phyloP scores from a whole-genome alignment of 148 eudicot species.

The Chenopodium album region DNA sequence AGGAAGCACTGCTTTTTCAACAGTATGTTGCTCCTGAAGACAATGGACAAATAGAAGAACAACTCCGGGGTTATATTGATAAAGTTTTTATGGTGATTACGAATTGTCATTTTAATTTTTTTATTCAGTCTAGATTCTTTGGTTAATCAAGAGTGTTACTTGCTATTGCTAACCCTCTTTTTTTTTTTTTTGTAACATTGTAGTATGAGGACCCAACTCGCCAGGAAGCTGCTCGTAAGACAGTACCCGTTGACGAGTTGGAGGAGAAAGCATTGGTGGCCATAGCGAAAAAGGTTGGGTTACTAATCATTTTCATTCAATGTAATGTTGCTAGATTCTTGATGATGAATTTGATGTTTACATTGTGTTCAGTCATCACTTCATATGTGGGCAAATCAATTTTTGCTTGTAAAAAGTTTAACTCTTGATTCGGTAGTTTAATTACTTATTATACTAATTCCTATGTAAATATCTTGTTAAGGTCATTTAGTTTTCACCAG shows the following conservation, averaged over 20 bases:
- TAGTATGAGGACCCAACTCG: constrained; percentile 81
- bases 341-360: constrained; percentile 2
- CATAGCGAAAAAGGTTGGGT: constrained; percentile 71
- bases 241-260: constrained; percentile 70
- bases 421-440: no score
- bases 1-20: constrained; percentile 86
- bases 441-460: no score
- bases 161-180: neutral
- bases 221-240: constrained; percentile 82
- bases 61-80: constrained; percentile 60
- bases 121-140: neutral
- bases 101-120: neutral
- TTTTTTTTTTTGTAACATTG: constrained; percentile 16
- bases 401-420: no score
- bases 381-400: neutral
- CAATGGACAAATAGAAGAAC: constrained; percentile 52
- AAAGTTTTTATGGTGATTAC: constrained; percentile 76
- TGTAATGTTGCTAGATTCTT: neutral
- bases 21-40: constrained; percentile 52
- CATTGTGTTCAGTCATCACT: neutral
- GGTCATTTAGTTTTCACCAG: neutral
- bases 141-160: neutral
- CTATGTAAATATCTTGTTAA: neutral
- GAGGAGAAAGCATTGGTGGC: constrained; percentile 88
- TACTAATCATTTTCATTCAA: neutral